phyloP scores from a whole-genome alignment of 306 rosid species.

The Citrullus mucosospermus region DNA sequence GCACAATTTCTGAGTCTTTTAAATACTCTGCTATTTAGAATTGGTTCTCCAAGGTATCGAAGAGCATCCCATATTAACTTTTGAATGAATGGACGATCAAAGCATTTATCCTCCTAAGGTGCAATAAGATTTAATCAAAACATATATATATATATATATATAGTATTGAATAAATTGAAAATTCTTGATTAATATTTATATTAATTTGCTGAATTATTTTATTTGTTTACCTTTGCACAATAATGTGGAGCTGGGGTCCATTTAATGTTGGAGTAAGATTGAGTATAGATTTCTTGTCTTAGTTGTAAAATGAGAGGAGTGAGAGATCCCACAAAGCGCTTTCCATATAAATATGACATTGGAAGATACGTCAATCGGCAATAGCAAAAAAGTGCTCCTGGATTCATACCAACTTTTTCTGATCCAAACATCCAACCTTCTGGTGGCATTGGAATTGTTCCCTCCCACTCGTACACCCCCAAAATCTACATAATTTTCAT shows the following conservation, averaged over 20 bases:
- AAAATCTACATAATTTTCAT: not conserved
- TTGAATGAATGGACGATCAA: conserved; percentile 12
- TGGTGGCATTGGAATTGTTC: conserved; percentile 8
- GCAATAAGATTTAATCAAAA: not conserved
- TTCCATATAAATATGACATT: conserved; percentile 52
- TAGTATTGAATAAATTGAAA: too few relatives aligned
- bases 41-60: conserved; percentile 16
- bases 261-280: conserved; percentile 31
- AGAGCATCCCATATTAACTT: conserved; percentile 26
- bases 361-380: conserved; percentile 49
- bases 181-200: too few relatives aligned
- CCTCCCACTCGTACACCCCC: conserved; percentile 14
- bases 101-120: not conserved
- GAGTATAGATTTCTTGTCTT: conserved; percentile 26
- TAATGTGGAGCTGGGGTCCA: conserved; percentile 31
- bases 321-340: conserved; percentile 40
- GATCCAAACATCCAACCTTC: conserved; percentile 12
- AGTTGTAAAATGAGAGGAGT: conserved; percentile 23
- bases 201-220: too few relatives aligned
- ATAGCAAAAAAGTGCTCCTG: conserved; percentile 28
- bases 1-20: conserved; percentile 24
- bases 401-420: not conserved
- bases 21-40: conserved; percentile 17
- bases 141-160: too few relatives aligned
- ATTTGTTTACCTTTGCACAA: conserved; percentile 26